Evolutionary conservation across 768 basidiomycete genomes (phyloP), one percentile per base, ranked within the genome.

Genomic region (Lactarius hengduanensis): DNA sequence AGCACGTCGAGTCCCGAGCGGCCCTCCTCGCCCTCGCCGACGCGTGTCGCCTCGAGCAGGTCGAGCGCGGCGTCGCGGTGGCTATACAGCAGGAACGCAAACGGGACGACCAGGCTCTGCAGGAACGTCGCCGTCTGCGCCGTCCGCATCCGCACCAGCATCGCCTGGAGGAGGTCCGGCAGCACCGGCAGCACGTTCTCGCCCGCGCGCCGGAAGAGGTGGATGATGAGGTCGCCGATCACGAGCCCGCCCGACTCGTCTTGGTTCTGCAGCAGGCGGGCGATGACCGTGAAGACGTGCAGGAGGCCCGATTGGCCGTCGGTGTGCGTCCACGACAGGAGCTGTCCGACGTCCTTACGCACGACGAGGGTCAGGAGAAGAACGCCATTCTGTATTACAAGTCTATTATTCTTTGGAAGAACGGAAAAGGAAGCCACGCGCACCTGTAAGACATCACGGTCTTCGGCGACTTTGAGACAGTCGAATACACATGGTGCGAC

Each of bases 191-290:
- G 80, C 22, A 98, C 84, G 1, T 87, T 80, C 15, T 88, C 86
- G 15, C 93, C 93, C 0, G 92, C 91, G 68, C 86, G 87, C 30
- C 96, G 84, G 58, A 99, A 80, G 30, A 98, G 80, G 72, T 98
- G 95, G 70, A 98, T 92, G 73, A 99, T 91, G 53, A 99, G 81
- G 73, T 98, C 96, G 22, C 97, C 97, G 57, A 98, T 90, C 61
- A 91, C 90, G 26, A 98, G 83, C 11, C 96, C 96, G 47, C 91
- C 94, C 0, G 95, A 90, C 76, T 99, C 97, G 68, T 94, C 91
- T 69, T 91, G 86, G 66, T 81, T 85, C 64, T 87, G 84, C 32
- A 99, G 80, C 55, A 92, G 83, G 68, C 84, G 86, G 32, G 90
- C 92, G 41, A 98, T 86, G 50, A 97, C 79, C 15, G 82, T 81